Evolutionary conservation across 768 basidiomycete genomes (phyloP), one percentile per base, ranked within the genome.

Genomic region (Lactarius psammicola): DNA sequence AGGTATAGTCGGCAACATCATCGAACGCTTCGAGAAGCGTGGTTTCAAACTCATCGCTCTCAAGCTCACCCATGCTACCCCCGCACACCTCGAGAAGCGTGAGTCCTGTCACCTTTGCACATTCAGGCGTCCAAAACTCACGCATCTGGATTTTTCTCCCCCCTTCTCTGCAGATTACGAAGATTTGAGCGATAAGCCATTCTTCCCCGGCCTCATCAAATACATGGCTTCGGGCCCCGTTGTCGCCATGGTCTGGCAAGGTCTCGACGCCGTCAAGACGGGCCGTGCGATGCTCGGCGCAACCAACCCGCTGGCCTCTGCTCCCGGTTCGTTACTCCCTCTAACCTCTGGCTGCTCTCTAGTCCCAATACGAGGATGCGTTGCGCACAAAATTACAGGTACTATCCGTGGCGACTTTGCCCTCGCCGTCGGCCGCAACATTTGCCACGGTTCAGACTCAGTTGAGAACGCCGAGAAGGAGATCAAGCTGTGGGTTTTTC

Each of bases 151-250:
- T 28, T n/a, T n/a, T n/a, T 54, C 55, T 56, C 55, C 60, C 6
- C n/a, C 11, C 30, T 23, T 33, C 9, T 46, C 23, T 44, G 60
- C 73, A 94, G 92, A 99, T 87, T 99, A 99, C 78, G 90, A 85
- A 72, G 97, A 98, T 82, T 92, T 98, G 80, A 89, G 85, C 77
- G 87, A 83, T 72, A 97, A 96, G 85, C 74, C 86, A 63, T 99
- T 99, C 88, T 99, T 98, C 88, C 91, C 92, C 71, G 90, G 92
- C 71, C 79, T 98, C 74, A 89, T 98, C 85, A 88, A 87, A 77
- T 98, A 98, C 84, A 98, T 96, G 94, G 86, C 88, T 62, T 83
- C 90, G 62, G 96, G 97, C 66, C 97, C 97, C 71, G 97, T 99
- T 71, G 89, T 96, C 75, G 92, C 85, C 72, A 95, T 94, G 86